Conservation (phyloP, 2,329 filamentous ascomycete genomes). For the Lecanosticta acicola region DNA sequence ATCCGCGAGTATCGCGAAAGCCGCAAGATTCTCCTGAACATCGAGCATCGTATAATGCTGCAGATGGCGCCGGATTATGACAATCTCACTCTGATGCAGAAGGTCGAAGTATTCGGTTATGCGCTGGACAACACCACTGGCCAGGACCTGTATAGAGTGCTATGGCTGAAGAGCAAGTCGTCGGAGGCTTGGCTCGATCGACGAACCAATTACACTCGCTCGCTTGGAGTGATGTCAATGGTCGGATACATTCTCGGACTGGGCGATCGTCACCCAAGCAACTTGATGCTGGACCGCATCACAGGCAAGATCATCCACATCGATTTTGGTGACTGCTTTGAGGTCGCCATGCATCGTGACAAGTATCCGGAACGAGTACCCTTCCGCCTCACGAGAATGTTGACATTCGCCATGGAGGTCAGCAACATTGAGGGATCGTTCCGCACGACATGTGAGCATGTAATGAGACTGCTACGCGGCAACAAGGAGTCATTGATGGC, state of each 20-base stretch:
- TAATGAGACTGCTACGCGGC: constrained; percentile 91
- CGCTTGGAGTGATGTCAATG: constrained; percentile 99
- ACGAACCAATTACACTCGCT: constrained; percentile 97
- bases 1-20: constrained; percentile 97
- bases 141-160: constrained; percentile 92
- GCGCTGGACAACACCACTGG: constrained; percentile 98
- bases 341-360: constrained; percentile 98
- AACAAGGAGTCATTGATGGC: constrained; percentile 99
- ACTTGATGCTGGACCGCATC: constrained; percentile 91
- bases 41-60: constrained; percentile 98
- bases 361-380: constrained; percentile 97
- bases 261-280: constrained; percentile 94
- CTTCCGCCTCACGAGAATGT: constrained; percentile 96
- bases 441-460: constrained; percentile 94
- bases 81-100: constrained; percentile 98
- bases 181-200: constrained; percentile 97
- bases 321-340: constrained; percentile 98
- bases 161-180: constrained; percentile 98
- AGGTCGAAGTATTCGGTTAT: constrained; percentile 98
- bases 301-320: constrained; percentile 98
- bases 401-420: constrained; percentile 99
- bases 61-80: constrained; percentile 99
- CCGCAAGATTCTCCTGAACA: constrained; percentile 94
- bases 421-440: constrained; percentile 99
- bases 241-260: constrained; percentile 98